Percentiles rank a stretch among this genome's conserved stretches.
Evolutionary conservation across 1,284 basidiomycete species (phyloP).

Genomic region (Sanghuangporus weigelae): DNA sequence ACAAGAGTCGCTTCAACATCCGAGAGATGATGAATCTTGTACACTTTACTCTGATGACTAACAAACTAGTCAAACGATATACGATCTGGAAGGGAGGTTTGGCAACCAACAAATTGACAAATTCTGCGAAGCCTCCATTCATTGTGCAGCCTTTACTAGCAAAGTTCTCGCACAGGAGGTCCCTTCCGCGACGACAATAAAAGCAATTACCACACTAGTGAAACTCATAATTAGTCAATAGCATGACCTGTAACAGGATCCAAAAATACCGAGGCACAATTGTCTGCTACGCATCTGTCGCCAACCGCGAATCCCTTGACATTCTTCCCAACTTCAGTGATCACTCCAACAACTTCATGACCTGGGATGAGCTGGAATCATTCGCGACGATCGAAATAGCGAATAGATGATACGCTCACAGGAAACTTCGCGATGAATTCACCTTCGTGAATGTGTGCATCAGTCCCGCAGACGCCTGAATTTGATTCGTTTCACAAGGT

Average conservation of each 20-base stretch:
- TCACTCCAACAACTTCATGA: conserved; percentile 52
- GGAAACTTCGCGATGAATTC: conserved; percentile 58
- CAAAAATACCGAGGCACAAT: conserved; percentile 36
- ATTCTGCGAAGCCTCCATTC: conserved; percentile 57
- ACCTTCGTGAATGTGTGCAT: conserved; percentile 55
- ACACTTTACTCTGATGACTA: conserved; percentile 45
- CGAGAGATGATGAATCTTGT: conserved; percentile 55
- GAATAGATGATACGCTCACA: conserved; percentile 22
- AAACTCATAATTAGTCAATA: not conserved
- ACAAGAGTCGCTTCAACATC: conserved; percentile 58
- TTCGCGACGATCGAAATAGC: not conserved
- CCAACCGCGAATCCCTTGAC: conserved; percentile 49
- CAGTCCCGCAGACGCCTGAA: conserved; percentile 48
- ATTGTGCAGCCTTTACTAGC: conserved; percentile 46
- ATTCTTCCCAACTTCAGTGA: conserved; percentile 48
- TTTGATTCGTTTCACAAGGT: not conserved
- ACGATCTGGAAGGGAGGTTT: not conserved
- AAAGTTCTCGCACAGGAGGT: conserved; percentile 55
- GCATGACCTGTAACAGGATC: not conserved
- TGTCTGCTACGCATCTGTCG: conserved; percentile 56
- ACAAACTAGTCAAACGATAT: not conserved
- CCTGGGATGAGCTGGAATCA: conserved; percentile 32
- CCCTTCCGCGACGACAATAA: conserved; percentile 51
- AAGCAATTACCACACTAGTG: conserved; percentile 52
- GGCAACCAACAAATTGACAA: conserved; percentile 43